Conservation (phyloP, 768 basidiomycete species). For the Serpula lacrymans region DNA sequence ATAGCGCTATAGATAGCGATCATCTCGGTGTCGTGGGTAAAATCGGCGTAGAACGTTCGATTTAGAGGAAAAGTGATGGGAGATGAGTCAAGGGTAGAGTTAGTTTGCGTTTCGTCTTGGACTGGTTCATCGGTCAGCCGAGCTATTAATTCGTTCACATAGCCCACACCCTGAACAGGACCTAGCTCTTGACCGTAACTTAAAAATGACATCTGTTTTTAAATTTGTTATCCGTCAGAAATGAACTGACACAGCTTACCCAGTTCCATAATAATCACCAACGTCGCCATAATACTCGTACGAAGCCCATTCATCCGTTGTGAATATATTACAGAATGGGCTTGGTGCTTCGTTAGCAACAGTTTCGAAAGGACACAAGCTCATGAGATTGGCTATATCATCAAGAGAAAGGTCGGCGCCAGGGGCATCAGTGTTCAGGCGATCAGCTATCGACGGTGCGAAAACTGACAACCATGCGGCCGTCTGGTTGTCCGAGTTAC, state of each 20-base stretch:
- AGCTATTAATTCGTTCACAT: conserved; percentile 84
- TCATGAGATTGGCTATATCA: conserved; percentile 61
- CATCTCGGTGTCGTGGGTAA: conserved; percentile 85
- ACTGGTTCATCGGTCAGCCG: conserved; percentile 67
- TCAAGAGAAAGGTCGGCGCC: conserved; percentile 53
- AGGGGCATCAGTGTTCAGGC: conserved; percentile 58
- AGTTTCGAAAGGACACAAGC: conserved; percentile 81
- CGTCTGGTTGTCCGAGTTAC: conserved; percentile 40
- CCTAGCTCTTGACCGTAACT: conserved; percentile 71
- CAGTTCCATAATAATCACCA: conserved; percentile 75
- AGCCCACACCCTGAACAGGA: conserved; percentile 80
- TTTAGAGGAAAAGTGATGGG: conserved; percentile 69
- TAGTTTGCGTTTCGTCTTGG: conserved; percentile 67
- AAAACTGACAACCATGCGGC: conserved; percentile 55
- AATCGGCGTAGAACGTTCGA: conserved; percentile 70
- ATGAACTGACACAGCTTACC: conserved; percentile 38
- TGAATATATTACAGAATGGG: conserved; percentile 75
- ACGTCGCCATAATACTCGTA: conserved; percentile 74
- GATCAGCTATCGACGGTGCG: conserved; percentile 49
- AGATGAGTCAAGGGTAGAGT: conserved; percentile 63
- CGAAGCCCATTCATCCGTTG: conserved; percentile 53
- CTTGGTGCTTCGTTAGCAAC: conserved; percentile 48
- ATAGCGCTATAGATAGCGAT: conserved; percentile 66
- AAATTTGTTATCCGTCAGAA: background rate
- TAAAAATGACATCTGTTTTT: conserved; percentile 1